A percentile compares a stretch with the other conserved stretches of the same genome.
phyloP scores from a whole-genome alignment of 176 grass and related monocot genomes.

The Lolium perenne region DNA sequence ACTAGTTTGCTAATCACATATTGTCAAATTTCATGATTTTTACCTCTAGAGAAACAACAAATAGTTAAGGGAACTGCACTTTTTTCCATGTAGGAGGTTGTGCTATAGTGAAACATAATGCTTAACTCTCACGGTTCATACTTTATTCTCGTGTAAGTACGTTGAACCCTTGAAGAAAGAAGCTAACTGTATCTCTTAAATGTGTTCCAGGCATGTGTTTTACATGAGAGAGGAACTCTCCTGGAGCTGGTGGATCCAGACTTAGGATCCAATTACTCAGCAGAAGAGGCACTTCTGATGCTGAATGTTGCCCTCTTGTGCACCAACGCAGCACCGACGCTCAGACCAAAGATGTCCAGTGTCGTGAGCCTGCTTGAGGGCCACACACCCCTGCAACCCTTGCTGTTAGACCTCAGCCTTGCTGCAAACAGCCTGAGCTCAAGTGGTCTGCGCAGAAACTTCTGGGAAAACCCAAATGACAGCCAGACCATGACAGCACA shows the following conservation, averaged over 20 bases:
- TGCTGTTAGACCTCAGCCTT: constrained; percentile 58
- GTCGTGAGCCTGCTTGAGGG: constrained; percentile 90
- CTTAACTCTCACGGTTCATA: constrained; percentile 1
- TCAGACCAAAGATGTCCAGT: constrained; percentile 85
- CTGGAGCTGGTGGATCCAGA: constrained; percentile 88
- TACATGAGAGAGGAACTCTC: constrained; percentile 72
- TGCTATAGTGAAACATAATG: constrained; percentile 22
- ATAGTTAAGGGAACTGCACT: neutral
- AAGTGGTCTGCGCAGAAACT: constrained; percentile 56
- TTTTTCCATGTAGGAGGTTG: neutral
- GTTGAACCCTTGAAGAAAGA: constrained; percentile 29
- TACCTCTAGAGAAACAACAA: neutral
- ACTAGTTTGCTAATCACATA: neutral
- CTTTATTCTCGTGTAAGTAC: constrained; percentile 32
- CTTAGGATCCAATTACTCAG: constrained; percentile 67
- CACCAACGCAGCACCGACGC: constrained; percentile 79
- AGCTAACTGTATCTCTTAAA: constrained; percentile 36
- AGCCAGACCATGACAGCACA: constrained; percentile 52
- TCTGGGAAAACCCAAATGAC: constrained; percentile 68
- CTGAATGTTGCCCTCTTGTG: constrained; percentile 79
- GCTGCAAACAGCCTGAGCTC: constrained; percentile 52
- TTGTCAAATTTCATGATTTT: constrained; percentile 7
- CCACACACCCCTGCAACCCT: constrained; percentile 55
- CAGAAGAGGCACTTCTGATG: constrained; percentile 78
- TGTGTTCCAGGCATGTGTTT: constrained; percentile 72